Evolutionary conservation across 805 yeast species (phyloP).

Genomic region (Yamadazyma takamatsuzukensis): DNA sequence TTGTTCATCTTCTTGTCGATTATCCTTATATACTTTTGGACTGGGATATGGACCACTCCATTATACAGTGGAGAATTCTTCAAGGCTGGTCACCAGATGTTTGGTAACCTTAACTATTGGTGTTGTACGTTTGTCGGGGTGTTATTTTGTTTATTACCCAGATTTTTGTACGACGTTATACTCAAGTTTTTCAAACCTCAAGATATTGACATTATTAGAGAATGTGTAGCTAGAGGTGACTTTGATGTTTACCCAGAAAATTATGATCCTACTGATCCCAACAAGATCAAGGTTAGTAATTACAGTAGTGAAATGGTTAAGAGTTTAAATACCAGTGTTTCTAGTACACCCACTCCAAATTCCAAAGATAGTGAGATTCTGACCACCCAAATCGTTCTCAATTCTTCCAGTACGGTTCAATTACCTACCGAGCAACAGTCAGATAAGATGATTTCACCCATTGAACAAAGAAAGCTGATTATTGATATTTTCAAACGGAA

Average conservation of each 20-base stretch:
- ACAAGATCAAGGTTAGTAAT: constrained; percentile 50
- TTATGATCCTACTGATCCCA: constrained; percentile 81
- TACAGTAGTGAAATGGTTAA: constrained; percentile 24
- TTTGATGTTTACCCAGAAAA: constrained; percentile 60
- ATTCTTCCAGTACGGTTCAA: constrained; percentile 12
- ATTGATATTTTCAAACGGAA: constrained; percentile 31
- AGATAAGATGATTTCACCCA: constrained; percentile 1
- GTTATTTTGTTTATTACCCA: constrained; percentile 60
- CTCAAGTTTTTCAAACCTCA: constrained; percentile 54
- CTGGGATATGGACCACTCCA: constrained; percentile 72
- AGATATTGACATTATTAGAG: constrained; percentile 72
- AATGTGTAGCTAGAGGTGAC: constrained; percentile 64
- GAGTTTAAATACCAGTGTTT: constrained; percentile 14
- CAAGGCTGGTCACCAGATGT: constrained; percentile 61
- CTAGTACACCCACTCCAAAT: constrained; percentile 5
- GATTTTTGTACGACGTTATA: constrained; percentile 57
- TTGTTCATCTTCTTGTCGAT: constrained; percentile 56
- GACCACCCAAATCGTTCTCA: constrained; percentile 4
- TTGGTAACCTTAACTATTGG: constrained; percentile 65
- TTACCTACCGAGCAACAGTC: constrained; percentile 2
- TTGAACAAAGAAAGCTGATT: constrained; percentile 29
- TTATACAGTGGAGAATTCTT: constrained; percentile 53
- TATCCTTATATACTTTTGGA: constrained; percentile 65
- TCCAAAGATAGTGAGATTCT: constrained; percentile 7
- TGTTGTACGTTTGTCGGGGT: constrained; percentile 64